Evolutionary conservation across 176 grass and related monocot species (phyloP).

Genomic region (Lolium multiflorum): DNA sequence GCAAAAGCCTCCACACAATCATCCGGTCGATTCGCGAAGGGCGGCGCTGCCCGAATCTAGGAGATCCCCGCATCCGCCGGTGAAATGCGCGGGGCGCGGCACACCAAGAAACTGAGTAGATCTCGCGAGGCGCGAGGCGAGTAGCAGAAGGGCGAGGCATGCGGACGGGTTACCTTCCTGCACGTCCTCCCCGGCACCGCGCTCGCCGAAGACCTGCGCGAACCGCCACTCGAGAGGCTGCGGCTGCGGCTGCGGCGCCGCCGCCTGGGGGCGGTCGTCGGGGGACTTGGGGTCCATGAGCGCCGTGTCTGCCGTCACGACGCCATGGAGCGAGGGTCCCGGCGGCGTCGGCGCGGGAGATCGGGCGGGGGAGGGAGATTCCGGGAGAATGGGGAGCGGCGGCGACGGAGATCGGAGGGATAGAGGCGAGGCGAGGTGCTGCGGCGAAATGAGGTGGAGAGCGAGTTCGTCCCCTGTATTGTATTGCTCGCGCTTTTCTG

Average conservation of each 20-base stretch:
- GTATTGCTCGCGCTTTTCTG: conserved; percentile 24
- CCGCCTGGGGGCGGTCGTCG: conserved; percentile 35
- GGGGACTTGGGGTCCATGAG: conserved; percentile 49
- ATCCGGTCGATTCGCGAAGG: conserved; percentile 12
- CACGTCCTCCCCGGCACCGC: conserved; percentile 81
- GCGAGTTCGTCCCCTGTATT: not conserved
- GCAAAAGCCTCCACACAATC: not conserved
- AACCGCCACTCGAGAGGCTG: conserved; percentile 75
- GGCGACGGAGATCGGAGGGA: conserved; percentile 45
- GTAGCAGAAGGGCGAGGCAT: not conserved
- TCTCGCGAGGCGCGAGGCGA: conserved; percentile 34
- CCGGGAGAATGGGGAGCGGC: conserved; percentile 32
- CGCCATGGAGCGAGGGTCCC: conserved; percentile 49
- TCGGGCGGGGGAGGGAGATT: conserved; percentile 20
- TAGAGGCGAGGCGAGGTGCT: not conserved
- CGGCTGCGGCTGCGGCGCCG: conserved; percentile 33
- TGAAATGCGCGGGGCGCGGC: conserved; percentile 7
- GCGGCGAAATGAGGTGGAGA: conserved; percentile 24
- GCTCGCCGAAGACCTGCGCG: conserved; percentile 95
- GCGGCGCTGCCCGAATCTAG: not conserved
- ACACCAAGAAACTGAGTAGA: conserved; percentile 36
- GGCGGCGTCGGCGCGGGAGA: conserved; percentile 26
- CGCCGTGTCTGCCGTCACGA: conserved; percentile 41
- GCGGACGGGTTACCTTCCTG: conserved; percentile 70
- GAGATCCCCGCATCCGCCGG: conserved; percentile 29